phyloP scores from a whole-genome alignment of 257 asterid species.

The Jacaranda copaia region DNA sequence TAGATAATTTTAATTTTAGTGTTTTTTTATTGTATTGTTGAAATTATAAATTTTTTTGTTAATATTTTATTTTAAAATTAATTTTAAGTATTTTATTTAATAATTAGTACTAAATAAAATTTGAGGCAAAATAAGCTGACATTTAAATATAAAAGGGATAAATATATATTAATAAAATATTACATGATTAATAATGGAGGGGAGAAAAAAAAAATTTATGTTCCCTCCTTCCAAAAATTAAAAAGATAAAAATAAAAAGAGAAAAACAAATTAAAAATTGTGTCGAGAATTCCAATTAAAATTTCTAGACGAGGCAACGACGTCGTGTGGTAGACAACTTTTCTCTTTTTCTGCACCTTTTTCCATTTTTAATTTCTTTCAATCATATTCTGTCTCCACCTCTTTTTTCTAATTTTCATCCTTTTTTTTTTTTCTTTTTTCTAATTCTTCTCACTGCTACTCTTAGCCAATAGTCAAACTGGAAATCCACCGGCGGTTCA shows the following conservation, averaged over 20 bases:
- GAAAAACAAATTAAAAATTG: background rate
- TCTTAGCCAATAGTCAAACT: conserved; percentile 42
- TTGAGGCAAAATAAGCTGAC: too few species aligned
- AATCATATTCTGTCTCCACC: conserved; percentile 31
- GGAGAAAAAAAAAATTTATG: too few species aligned
- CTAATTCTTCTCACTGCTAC: conserved; percentile 26
- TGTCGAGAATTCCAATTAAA: background rate
- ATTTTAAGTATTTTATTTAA: too few species aligned
- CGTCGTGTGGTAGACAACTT: conserved; percentile 39
- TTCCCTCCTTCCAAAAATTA: background rate
- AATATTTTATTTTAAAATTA: too few species aligned
- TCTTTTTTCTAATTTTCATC: conserved; percentile 14
- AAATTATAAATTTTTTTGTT: too few species aligned
- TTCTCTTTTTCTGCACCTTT: conserved; percentile 27
- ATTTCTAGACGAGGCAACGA: conserved; percentile 27
- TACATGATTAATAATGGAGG: background rate
- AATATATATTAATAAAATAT: too few species aligned
- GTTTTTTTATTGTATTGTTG: too few species aligned
- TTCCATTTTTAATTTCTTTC: background rate
- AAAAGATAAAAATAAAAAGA: background rate
- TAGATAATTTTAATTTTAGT: too few species aligned
- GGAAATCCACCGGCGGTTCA: conserved; percentile 45
- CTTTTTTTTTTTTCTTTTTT: background rate
- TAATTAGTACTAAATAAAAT: too few species aligned
- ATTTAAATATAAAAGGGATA: too few species aligned